Base-by-base conservation (phyloP, 352 stramenopile species). In the Phytophthora megakarya region DNA sequence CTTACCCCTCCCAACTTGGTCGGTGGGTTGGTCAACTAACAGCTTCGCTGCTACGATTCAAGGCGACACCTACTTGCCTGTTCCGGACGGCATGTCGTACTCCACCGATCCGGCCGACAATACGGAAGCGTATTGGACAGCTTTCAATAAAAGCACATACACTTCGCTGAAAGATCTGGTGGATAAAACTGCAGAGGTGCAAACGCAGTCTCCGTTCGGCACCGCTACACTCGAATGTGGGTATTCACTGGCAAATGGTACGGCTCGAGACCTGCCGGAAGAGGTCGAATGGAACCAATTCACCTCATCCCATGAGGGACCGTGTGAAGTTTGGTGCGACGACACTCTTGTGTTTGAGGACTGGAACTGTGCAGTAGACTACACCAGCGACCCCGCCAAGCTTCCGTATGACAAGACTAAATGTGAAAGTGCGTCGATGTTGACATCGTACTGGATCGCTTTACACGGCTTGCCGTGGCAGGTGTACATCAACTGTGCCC, bases 261-360 rank as follows among this genome's bases (percentile, higher is more conserved):
- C 46, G 2, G 57, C 68, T 22, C 70, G 63, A 11, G 52, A 65
- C 13, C 56, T 75, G 25, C 66, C 70, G 1, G 67, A 68, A 47
- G 67, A 75, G 18, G 69, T 83, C 19, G 68, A 83, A 32, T 80
- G 72, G 68, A 60, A 72, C 18, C 63, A 78, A 42, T 51, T 79
- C 47, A 78, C 72, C 25, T 25, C 62, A 0, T 81, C 65, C 0
- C 67, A 84, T 55, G 15, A 79, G 18, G 78, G 78, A 11, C 78
- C 75, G 3, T 83, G 78, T 18, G 78, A 87, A 22, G 53, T 84
- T 43, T 84, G 73, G 75, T 84, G 75, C 44, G 78, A 84, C 32
- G 55, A 84, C 56, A 61, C 61, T 1, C 38, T 73, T 8, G 75
- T 72, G 16, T 84, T 78, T 49, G 60, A 75, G 19, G 62, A 84